Base-by-base conservation (phyloP, 495 filamentous ascomycete species). In the Aspergillus baeticus region DNA sequence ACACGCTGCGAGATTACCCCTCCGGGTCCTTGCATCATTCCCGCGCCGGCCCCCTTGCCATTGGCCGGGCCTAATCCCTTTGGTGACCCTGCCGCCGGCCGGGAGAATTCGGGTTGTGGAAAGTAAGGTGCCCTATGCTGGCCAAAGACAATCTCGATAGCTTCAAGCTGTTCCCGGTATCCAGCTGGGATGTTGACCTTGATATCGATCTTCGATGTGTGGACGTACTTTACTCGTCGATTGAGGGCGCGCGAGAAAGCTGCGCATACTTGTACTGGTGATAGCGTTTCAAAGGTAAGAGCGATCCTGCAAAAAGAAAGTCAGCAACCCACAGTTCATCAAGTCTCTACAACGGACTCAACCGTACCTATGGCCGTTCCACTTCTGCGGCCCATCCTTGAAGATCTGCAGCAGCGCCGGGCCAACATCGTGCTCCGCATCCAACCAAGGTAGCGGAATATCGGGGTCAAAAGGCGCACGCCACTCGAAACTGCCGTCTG, bases 371-470 rank as follows among this genome's bases (percentile, higher is more conserved):
- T 92, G 87, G 18, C 87, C 86, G 55, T 81, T 79, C 94, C 94
- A 98, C 68, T 89, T 91, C 64, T 79, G 79, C 1, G 86, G 78
- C 2, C 94, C 94, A 64, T 97, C 92, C 69, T 96, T 98, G 79
- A 98, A 89, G 57, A 98, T 87, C 71, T 98, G 94, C 14, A 96
- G 78, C 14, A 98, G 84, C 0, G 94, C 88, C n/a, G 94, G 90
- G 3, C 94, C 94, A 6, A 97, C 87, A 59, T 98, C 94, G 65
- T 98, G 94, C 68, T 98, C 94, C 10, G 92, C 92, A 62, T 98
- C 94, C 14, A 98, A 80, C 90, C 93, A 98, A n/a, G 94, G 94
- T 22, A 98, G 77, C 15, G 87, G 86, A 29, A 86, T 86, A 57
- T 96, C 83, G 5, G 90, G 87, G 58, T 96, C 89, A 69, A 98